Evolutionary conservation across 176 grass and related monocot genomes (phyloP).

Genomic region (Avena eriantha): DNA sequence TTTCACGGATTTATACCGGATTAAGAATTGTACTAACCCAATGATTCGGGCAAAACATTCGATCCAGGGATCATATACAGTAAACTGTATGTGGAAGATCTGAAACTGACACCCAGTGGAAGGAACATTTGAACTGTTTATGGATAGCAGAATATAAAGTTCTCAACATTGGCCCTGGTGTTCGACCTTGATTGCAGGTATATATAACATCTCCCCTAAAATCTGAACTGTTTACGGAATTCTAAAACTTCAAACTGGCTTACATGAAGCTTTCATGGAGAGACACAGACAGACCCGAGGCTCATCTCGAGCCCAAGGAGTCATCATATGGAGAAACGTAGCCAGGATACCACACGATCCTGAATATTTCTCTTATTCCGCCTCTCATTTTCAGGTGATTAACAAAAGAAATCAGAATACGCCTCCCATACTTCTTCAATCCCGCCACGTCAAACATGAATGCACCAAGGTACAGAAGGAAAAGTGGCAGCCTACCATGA

Average conservation of each 20-base stretch:
- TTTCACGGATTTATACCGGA: too few species aligned
- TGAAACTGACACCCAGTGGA: too few species aligned
- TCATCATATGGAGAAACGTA: slow-evolving; percentile 24
- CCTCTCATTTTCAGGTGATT: slow-evolving; percentile 17
- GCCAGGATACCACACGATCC: background rate
- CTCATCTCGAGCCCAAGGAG: background rate
- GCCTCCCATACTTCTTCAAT: slow-evolving; percentile 24
- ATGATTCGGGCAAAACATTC: too few species aligned
- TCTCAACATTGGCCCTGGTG: too few species aligned
- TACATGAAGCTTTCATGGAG: background rate
- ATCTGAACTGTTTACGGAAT: background rate
- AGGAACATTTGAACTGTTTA: too few species aligned
- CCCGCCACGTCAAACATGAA: slow-evolving; percentile 13
- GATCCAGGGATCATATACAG: too few species aligned
- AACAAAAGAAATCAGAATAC: slow-evolving; percentile 1
- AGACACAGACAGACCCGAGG: background rate
- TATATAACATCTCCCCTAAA: background rate
- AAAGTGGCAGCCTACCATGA: slow-evolving; percentile 16
- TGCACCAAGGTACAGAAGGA: background rate
- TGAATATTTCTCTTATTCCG: slow-evolving; percentile 14
- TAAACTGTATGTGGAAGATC: too few species aligned
- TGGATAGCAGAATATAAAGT: too few species aligned
- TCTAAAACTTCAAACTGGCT: background rate
- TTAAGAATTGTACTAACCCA: too few species aligned
- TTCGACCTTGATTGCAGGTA: background rate